Evolutionary conservation across 2,329 filamentous ascomycete genomes (phyloP).

Genomic region (Exophiala spinifera): DNA sequence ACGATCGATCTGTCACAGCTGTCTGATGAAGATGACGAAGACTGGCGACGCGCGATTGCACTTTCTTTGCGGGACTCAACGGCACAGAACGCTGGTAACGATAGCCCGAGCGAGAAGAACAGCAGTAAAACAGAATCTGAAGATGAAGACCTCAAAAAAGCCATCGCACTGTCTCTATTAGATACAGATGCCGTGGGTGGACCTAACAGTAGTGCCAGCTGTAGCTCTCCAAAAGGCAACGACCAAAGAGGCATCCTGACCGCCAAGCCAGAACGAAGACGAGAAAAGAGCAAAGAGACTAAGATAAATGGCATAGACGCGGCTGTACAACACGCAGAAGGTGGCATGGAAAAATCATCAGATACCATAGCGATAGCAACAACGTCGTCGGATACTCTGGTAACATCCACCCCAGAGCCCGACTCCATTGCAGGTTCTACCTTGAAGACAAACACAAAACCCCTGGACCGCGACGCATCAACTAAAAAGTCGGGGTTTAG

Average conservation of each 20-base stretch:
- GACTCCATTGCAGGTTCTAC: background rate
- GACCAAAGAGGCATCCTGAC: background rate
- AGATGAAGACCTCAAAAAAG: conserved; percentile 37
- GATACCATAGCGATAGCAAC: too few species aligned
- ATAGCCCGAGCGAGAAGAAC: too few species aligned
- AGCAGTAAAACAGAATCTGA: conserved; percentile 8
- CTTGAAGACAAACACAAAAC: too few species aligned
- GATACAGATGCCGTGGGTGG: conserved; percentile 12
- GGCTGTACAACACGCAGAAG: too few species aligned
- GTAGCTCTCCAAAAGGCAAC: background rate
- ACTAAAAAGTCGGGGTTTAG: background rate
- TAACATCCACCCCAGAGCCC: background rate
- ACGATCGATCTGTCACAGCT: conserved; percentile 13
- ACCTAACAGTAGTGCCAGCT: background rate
- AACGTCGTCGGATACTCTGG: background rate
- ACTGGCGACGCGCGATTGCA: too few species aligned
- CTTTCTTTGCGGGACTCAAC: too few species aligned
- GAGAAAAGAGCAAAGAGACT: background rate
- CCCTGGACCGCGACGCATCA: too few species aligned
- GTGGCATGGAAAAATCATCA: too few species aligned
- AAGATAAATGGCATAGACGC: too few species aligned
- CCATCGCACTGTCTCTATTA: conserved; percentile 33
- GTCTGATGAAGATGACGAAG: conserved; percentile 4
- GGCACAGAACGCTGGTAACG: background rate
- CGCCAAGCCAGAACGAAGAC: background rate